Conservation (phyloP, 805 yeast species). For the Metschnikowia similis region DNA sequence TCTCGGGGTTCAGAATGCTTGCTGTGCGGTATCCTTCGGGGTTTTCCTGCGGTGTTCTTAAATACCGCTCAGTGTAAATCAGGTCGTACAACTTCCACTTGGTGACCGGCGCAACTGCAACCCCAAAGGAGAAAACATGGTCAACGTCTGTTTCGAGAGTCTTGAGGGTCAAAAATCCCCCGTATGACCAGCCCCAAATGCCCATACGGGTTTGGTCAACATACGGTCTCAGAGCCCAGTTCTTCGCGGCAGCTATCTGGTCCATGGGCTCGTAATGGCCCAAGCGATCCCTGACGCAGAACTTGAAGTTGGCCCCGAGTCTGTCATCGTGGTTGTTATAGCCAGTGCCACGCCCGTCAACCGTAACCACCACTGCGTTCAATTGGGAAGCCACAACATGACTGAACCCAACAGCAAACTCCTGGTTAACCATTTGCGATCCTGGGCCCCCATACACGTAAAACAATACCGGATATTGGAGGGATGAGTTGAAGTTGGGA, state of each 20-base stretch:
- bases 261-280: conserved; percentile 83
- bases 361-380: conserved; percentile 84
- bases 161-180: conserved; percentile 89
- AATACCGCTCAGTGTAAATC: conserved; percentile 89
- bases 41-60: conserved; percentile 77
- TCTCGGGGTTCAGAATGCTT: conserved; percentile 52
- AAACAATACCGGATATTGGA: conserved; percentile 80
- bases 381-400: conserved; percentile 72
- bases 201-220: conserved; percentile 70
- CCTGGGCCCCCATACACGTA: conserved; percentile 96
- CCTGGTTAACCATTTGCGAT: conserved; percentile 71
- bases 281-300: conserved; percentile 72
- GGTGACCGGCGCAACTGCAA: conserved; percentile 97
- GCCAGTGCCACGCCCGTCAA: conserved; percentile 97
- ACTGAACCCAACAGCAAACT: conserved; percentile 61
- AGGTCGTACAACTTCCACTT: conserved; percentile 92
- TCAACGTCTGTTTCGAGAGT: conserved; percentile 71
- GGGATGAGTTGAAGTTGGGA: conserved; percentile 54
- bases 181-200: conserved; percentile 98
- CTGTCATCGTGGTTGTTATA: conserved; percentile 59
- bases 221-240: conserved; percentile 59
- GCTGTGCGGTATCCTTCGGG: conserved; percentile 55
- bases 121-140: conserved; percentile 75
- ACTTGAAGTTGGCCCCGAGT: conserved; percentile 54
- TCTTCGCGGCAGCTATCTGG: conserved; percentile 79